Evolutionary conservation across 2,329 filamentous ascomycete genomes (phyloP).

Genomic region (Fusarium azukiicola): DNA sequence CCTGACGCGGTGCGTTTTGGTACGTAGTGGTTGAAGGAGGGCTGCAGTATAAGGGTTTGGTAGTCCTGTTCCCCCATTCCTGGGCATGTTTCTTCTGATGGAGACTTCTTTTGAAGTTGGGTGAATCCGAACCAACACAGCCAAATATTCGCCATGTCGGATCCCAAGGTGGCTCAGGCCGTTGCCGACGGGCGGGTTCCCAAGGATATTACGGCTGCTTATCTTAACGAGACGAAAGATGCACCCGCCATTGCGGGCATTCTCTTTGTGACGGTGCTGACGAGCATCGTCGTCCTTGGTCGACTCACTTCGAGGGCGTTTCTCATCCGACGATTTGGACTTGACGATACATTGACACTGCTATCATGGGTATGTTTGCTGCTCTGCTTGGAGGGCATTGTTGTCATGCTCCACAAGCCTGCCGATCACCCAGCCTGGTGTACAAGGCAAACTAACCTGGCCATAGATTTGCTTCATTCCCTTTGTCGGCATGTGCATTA

Average conservation of each 20-base stretch:
- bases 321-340: slow-evolving; percentile 61
- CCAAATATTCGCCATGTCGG: slow-evolving; percentile 45
- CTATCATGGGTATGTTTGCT: slow-evolving; percentile 56
- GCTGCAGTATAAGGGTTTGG: slow-evolving; percentile 40
- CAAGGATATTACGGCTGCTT: slow-evolving; percentile 57
- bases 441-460: slow-evolving; percentile 13
- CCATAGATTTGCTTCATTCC: slow-evolving; percentile 62
- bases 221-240: slow-evolving; percentile 63
- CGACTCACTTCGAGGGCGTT: slow-evolving; percentile 61
- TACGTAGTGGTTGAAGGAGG: not conserved
- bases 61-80: slow-evolving; percentile 8
- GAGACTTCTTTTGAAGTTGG: slow-evolving; percentile 25
- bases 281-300: slow-evolving; percentile 59
- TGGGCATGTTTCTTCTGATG: not conserved
- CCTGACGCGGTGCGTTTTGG: not conserved
- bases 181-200: slow-evolving; percentile 63
- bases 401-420: slow-evolving; percentile 6
- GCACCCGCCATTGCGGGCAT: slow-evolving; percentile 63
- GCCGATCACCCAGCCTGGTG: slow-evolving; percentile 26
- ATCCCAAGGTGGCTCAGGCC: slow-evolving; percentile 55
- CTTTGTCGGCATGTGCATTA: slow-evolving; percentile 67
- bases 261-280: slow-evolving; percentile 61
- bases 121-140: slow-evolving; percentile 1
- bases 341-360: slow-evolving; percentile 64
- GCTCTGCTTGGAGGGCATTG: not conserved